Evolutionary conservation across 805 yeast species (phyloP), one percentile per base, ranked within the genome.

Genomic region (Wickerhamiella cacticola): DNA sequence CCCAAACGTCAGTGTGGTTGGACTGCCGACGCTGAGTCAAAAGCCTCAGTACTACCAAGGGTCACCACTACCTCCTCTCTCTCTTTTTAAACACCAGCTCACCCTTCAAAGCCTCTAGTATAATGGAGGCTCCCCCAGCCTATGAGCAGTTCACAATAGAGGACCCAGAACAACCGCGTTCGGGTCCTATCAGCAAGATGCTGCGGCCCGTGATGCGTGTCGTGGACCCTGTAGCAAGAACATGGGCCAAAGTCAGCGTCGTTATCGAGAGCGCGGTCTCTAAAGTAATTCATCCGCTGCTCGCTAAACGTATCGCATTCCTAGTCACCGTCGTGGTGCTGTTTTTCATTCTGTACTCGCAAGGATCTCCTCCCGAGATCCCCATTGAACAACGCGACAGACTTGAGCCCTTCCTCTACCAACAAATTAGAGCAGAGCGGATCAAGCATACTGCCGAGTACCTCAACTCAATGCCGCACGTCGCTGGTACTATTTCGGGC

Each of bases 401-500:
- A 10, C 12, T 25, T 34, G 18, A n/a, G 19, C n/a, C 38, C 13
- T 8, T 31, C 8, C 29, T 39, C 10, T 24, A 24, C 19, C 29
- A 39, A 18, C 16, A 39, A 23, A 39, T 39, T 12, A 22, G 15
- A n/a, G 9, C 29, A 3, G 71, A 74, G 21, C 62, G 75, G 19
- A 68, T 89, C 62, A 79, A 79, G 56, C 79, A 75, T 41, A 77
- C 79, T 52, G 58, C 82, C 49, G 82, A 82, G 55, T 84, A 83
- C 56, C 59, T 86, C 21, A 78, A 88, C 23, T 74, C 82, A 6
- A 76, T 86, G 78, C 86, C 95, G 2, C 96, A 87, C 60, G 64
- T 81, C 53, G 78, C 96, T 0, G 97, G 97, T 2, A 80, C 96
- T 2, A 74, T 77, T 13, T 97, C 95, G 16, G 96, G 86, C 61